phyloP scores from a whole-genome alignment of 1,284 basidiomycete species.

The Entoloma clypeatum region DNA sequence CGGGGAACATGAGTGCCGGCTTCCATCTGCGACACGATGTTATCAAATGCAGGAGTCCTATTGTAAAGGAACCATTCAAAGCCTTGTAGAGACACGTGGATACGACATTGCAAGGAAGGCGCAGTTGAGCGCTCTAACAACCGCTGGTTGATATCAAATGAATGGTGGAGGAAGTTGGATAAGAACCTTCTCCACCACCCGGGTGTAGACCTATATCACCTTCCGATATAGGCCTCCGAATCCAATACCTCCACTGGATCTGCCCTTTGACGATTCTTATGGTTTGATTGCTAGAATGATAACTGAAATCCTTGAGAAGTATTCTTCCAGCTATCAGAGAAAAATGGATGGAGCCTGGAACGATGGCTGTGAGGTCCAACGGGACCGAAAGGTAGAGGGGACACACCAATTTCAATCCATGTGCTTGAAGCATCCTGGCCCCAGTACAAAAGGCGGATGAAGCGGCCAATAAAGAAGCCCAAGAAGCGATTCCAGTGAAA shows the following conservation, averaged over 20 bases:
- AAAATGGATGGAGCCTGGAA: constrained; percentile 80
- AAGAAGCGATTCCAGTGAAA: constrained; percentile 90
- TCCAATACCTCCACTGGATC: constrained; percentile 91
- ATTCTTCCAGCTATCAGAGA: constrained; percentile 86
- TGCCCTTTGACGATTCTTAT: constrained; percentile 79
- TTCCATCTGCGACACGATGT: constrained; percentile 75
- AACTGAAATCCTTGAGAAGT: constrained; percentile 79
- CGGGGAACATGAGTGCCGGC: constrained; percentile 30
- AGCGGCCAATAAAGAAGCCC: constrained; percentile 58
- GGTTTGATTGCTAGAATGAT: constrained; percentile 89
- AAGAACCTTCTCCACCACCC: constrained; percentile 50
- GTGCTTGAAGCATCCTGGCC: constrained; percentile 62
- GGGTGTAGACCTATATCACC: constrained; percentile 59
- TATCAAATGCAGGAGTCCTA: constrained; percentile 81
- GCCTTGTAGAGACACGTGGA: constrained; percentile 76
- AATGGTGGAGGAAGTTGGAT: constrained; percentile 17
- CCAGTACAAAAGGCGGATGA: constrained; percentile 68
- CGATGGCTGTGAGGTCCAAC: constrained; percentile 6
- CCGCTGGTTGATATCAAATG: constrained; percentile 24
- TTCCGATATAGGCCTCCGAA: constrained; percentile 64
- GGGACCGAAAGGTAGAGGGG: neutral
- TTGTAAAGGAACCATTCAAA: constrained; percentile 92
- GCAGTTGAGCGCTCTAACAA: constrained; percentile 42
- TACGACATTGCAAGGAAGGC: constrained; percentile 51
- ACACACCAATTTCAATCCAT: constrained; percentile 75